Conservation (phyloP, 352 stramenopile genomes). For the Phytopythium cucurbitacearum region DNA sequence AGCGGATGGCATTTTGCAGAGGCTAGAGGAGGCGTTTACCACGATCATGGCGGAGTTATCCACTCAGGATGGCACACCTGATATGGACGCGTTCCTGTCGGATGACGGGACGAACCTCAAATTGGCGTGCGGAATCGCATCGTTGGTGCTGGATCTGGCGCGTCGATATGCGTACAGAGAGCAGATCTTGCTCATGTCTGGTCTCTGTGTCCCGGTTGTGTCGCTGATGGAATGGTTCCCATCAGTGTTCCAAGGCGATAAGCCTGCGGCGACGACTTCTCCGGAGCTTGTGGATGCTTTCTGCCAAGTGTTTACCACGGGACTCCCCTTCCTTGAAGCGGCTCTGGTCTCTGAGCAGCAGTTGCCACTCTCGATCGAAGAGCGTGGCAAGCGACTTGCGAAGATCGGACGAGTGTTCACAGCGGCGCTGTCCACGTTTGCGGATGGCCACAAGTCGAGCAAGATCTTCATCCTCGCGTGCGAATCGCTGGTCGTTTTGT, state of each 20-base stretch:
- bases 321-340: constrained; percentile 50
- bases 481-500: constrained; percentile 37
- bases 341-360: constrained; percentile 27
- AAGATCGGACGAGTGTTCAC: constrained; percentile 26
- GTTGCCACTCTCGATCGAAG: background rate
- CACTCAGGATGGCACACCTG: constrained; percentile 4
- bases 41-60: constrained; percentile 10
- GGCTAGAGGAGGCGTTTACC: constrained; percentile 28
- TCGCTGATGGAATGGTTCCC: constrained; percentile 39
- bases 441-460: constrained; percentile 25
- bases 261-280: constrained; percentile 5
- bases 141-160: constrained; percentile 46
- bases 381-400: background rate
- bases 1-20: constrained; percentile 37
- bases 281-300: constrained; percentile 28
- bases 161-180: constrained; percentile 30
- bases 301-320: constrained; percentile 25
- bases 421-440: constrained; percentile 30
- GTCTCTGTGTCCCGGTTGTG: constrained; percentile 23
- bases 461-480: constrained; percentile 42
- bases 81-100: constrained; percentile 11
- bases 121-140: constrained; percentile 42
- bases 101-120: constrained; percentile 38
- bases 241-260: constrained; percentile 27
- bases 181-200: constrained; percentile 35